Evolutionary conservation across 2,329 filamentous ascomycete genomes (phyloP), one percentile per base, ranked within the genome.

Genomic region (Stagonosporopsis vannaccii): DNA sequence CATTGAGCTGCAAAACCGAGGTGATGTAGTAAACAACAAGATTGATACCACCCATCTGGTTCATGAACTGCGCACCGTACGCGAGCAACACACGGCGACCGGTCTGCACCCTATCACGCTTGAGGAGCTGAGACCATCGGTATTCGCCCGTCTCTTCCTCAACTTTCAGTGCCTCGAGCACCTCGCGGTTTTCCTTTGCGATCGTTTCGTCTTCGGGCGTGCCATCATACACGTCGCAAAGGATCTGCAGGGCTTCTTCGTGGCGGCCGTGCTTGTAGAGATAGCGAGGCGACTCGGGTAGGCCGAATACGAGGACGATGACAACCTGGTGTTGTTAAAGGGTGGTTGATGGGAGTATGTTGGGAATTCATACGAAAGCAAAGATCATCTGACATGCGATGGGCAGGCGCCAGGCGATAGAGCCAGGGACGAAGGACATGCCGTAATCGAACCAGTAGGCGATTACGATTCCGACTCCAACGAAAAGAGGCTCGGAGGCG

Each of bases 131-230:
- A 9, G 66, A 64, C 77, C 76, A 78, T 11, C 54, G 61, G 53
- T 77, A 78, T 59, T 75, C 74, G 30, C 76, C 75, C 44, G 75
- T 65, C 52, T 72, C 68, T 51, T 71, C 60, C 49, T 78, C 76
- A 1, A 78, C 41, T 28, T 66, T 69, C 6, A 78, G 43, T 0
- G 74, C 73, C 28, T 74, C 70, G 1, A 78, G 61, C 9, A 78
- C 75, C 8, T 77, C 65, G 9, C 45, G 41, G 28, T 89, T 85
- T 9, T 81, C 66, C 51, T 82, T 79, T 2, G 69, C 72, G 68
- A 86, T 86, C 85, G 82, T 32, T 75, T 75, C 75, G 58, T 83
- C 80, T 35, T 86, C 80, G 79, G 62, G 62, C 40, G 84, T 69
- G 13, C 68, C 69, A 19, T 79, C 79, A 46, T 75, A 77, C 4